Evolutionary conservation across 2,329 filamentous ascomycete genomes (phyloP), one percentile per base, ranked within the genome.

Genomic region (Myrmaecium sp.): DNA sequence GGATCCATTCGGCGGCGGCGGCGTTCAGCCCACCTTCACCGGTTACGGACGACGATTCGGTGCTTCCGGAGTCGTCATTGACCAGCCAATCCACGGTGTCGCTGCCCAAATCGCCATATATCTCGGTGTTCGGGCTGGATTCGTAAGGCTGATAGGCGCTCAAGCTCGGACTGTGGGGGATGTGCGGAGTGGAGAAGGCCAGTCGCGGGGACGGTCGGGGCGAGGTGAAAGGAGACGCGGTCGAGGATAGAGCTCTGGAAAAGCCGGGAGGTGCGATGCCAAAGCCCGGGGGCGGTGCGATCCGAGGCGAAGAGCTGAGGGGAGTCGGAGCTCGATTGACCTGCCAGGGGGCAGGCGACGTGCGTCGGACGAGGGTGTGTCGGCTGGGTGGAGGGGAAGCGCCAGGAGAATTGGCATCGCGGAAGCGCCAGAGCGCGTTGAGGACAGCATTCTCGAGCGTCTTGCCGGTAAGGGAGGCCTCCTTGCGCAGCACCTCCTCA

Each of bases 31-130:
- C 72, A 37, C 74, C 82, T 10, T 76, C 63, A 6, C 67, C 70
- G 18, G 70, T 65, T 21, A 68, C 54, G 14, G 74, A 79, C 14
- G 83, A 93, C 14, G 81, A 74, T 31, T 83, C 69, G 39, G 76
- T 84, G 42, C 75, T 78, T 28, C 69, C 72, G 42, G 81, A 77
- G 49, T 93, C 84, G 47, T 89, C 89, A 39, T 69, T 74, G 28
- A 94, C 81, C 23, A 95, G 66, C 89, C 86, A 95, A 52, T 95
- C 86, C 27, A 98, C 83, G 41, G 89, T 93, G 49, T 95, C 86
- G 35, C 76, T 80, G 38, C 86, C 84, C 44, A 83, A 77, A 42
- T 95, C 83, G 30, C 83, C 83, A 46, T 91, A 86, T 33, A 80
- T 79, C 44, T 95, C 84, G 23, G 75, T 74, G 11, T 78, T 72